Percentiles rank a stretch among this genome's conserved stretches.
Evolutionary conservation across 352 stramenopile genomes (phyloP).

Genomic region (Globisporangium irregulare): DNA sequence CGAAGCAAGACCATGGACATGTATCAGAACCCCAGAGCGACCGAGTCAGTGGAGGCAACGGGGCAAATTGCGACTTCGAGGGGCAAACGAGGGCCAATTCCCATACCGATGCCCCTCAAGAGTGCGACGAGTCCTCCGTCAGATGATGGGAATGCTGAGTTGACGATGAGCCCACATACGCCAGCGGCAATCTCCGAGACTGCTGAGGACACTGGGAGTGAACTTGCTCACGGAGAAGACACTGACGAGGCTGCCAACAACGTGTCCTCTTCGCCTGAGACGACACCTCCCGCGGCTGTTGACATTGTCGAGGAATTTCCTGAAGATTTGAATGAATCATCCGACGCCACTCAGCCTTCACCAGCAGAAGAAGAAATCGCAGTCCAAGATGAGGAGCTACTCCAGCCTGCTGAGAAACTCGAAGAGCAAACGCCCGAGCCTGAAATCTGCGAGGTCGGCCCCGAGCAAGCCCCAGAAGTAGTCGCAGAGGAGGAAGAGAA

Average conservation of each 20-base stretch:
- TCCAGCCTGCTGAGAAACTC: not conserved
- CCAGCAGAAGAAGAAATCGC: not conserved
- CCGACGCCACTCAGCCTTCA: not conserved
- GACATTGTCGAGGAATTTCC: not conserved
- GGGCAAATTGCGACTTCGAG: not conserved
- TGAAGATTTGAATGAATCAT: not conserved
- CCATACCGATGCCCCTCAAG: not conserved
- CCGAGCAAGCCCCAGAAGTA: constrained; percentile 13
- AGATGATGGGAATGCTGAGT: not conserved
- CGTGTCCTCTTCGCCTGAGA: not conserved
- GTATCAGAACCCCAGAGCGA: not conserved
- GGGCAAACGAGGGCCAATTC: not conserved
- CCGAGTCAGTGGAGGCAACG: not conserved
- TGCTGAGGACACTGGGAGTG: not conserved
- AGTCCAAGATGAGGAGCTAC: not conserved
- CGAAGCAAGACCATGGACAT: constrained; percentile 9
- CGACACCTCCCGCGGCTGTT: not conserved
- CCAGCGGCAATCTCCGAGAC: not conserved
- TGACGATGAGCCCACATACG: not conserved
- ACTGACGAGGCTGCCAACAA: not conserved
- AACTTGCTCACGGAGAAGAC: not conserved
- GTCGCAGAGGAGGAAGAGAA: constrained; percentile 9
- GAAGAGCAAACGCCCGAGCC: not conserved
- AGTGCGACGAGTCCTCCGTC: no score
- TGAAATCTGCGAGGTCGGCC: not conserved